Conservation (phyloP, 2,329 filamentous ascomycete genomes). For the Nemania bipapillata region DNA sequence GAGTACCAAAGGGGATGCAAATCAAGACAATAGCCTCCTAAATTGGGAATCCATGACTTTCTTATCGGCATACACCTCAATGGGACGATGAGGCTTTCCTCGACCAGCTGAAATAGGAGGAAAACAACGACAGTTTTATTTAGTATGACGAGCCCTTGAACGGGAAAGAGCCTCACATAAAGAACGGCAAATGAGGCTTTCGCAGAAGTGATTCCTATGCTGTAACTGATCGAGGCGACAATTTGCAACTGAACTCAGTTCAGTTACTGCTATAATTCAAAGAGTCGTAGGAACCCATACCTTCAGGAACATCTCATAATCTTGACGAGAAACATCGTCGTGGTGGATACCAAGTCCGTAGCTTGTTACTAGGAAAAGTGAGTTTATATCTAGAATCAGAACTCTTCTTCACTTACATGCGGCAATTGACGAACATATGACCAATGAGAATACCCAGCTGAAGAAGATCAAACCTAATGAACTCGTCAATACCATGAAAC, state of each 20-base stretch:
- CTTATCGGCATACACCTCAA: slow-evolving; percentile 47
- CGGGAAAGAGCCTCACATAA: slow-evolving; percentile 50
- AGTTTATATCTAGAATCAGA: background rate
- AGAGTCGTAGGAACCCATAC: background rate
- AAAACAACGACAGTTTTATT: slow-evolving; percentile 48
- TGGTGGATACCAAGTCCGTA: slow-evolving; percentile 18
- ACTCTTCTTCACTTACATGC: slow-evolving; percentile 10
- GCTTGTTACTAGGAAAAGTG: background rate
- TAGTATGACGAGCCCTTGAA: slow-evolving; percentile 41
- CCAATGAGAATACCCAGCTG: slow-evolving; percentile 36
- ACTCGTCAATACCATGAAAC: slow-evolving; percentile 18
- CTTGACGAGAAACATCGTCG: slow-evolving; percentile 7
- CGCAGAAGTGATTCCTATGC: slow-evolving; percentile 47
- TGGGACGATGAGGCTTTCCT: slow-evolving; percentile 48
- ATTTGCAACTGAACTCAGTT: slow-evolving; percentile 29
- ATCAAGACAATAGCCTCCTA: slow-evolving; percentile 45
- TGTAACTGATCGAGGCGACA: slow-evolving; percentile 48
- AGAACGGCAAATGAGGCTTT: slow-evolving; percentile 52
- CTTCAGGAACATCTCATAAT: slow-evolving; percentile 33
- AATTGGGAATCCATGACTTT: slow-evolving; percentile 45
- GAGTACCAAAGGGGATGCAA: slow-evolving; percentile 51
- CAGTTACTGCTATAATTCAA: background rate
- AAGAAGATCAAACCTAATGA: slow-evolving; percentile 29
- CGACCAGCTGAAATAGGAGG: slow-evolving; percentile 47
- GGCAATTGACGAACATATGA: background rate